A percentile compares a stretch with the other conserved stretches of the same genome.
These are phyloP conservation scores for Hansenula sp. DNA, from an alignment of 1,139 yeast genomes.

Conservation along the genomic window DNA sequence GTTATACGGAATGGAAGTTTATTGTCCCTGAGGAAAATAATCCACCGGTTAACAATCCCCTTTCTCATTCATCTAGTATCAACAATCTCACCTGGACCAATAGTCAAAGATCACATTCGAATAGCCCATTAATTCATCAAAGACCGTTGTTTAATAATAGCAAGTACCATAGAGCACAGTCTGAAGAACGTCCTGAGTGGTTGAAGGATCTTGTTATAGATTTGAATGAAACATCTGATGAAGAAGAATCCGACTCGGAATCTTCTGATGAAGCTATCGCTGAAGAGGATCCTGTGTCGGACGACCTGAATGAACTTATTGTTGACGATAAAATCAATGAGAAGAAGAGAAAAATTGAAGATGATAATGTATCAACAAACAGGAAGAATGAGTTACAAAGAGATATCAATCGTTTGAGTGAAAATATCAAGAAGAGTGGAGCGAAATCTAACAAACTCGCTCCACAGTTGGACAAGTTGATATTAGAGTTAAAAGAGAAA, in stretches of 20 bases:
- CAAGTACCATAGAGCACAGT: slow-evolving; percentile 11
- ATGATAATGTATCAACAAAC: not conserved
- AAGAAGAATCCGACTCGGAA: slow-evolving; percentile 2
- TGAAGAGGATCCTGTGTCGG: slow-evolving; percentile 10
- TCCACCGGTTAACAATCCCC: not conserved
- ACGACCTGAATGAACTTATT: not conserved
- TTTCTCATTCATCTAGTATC: too few relatives aligned
- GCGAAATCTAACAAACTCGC: not conserved
- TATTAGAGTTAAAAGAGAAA: not conserved
- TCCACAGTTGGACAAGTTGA: not conserved
- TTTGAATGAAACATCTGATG: slow-evolving; percentile 17
- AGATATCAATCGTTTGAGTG: slow-evolving; percentile 1
- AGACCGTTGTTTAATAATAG: slow-evolving; percentile 9
- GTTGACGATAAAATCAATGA: not conserved
- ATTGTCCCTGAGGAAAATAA: slow-evolving; percentile 10
- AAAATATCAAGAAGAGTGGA: not conserved
- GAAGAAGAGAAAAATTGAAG: not conserved
- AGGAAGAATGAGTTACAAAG: slow-evolving; percentile 3
- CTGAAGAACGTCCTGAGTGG: slow-evolving; percentile 22
- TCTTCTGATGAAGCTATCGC: not conserved
- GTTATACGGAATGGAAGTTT: slow-evolving; percentile 16
- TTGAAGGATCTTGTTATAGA: slow-evolving; percentile 18
- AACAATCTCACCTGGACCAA: not conserved
- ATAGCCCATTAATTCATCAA: not conserved
- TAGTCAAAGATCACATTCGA: not conserved